Conservation (phyloP, 2,329 filamentous ascomycete genomes). For the Fusarium humuli region DNA sequence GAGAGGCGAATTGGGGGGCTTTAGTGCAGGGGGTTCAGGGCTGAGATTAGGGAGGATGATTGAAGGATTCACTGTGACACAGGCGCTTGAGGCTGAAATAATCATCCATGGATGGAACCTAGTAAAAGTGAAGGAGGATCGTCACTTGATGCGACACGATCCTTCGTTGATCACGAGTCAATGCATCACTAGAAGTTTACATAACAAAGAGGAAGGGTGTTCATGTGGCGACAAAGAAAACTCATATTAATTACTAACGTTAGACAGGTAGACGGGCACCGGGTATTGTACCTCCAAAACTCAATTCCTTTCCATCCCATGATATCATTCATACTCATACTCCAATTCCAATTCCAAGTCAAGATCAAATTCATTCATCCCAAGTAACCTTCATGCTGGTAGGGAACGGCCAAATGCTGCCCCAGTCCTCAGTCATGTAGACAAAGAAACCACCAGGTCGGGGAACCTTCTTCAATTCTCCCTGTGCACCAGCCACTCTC, state of each 20-base stretch:
- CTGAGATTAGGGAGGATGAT: not conserved
- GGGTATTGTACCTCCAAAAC: not conserved
- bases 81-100: not conserved
- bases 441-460: conserved; percentile 65
- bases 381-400: conserved; percentile 66
- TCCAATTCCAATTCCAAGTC: not conserved
- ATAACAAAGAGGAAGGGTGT: not conserved
- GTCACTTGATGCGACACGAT: not conserved
- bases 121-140: not conserved
- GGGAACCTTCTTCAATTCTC: conserved; percentile 73
- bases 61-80: not conserved
- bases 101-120: no score
- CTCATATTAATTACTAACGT: conserved; percentile 1
- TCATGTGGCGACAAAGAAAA: not conserved
- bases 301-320: not conserved
- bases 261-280: not conserved
- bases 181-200: not conserved
- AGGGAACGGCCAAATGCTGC: conserved; percentile 60
- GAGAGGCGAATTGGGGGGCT: not conserved
- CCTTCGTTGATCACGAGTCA: not conserved
- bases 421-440: conserved; percentile 76
- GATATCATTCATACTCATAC: conserved; percentile 19
- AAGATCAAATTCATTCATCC: conserved; percentile 49
- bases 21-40: not conserved
- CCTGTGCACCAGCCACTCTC: conserved; percentile 71